phyloP scores from a whole-genome alignment of 345 rosid species.

The Syzygium jambos region DNA sequence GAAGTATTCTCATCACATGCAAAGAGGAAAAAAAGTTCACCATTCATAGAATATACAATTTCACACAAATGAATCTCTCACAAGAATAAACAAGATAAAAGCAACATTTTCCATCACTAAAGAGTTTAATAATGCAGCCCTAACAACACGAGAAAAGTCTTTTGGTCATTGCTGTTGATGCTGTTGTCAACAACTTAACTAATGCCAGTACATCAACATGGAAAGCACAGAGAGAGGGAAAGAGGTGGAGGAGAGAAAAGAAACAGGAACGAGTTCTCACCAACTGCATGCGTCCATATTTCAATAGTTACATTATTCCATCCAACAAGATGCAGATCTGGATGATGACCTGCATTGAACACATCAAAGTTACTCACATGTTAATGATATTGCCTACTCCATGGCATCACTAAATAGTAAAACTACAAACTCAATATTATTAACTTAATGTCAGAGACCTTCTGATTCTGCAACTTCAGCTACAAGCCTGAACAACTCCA shows the following conservation, averaged over 20 bases:
- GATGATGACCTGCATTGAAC: conserved; percentile 77
- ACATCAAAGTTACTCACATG: background rate
- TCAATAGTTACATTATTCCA: conserved; percentile 92
- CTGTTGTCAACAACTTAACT: background rate
- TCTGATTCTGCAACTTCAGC: conserved; percentile 82
- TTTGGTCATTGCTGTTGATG: background rate
- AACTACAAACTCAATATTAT: background rate
- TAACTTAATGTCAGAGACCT: conserved; percentile 26
- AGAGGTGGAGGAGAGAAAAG: background rate
- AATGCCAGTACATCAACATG: background rate
- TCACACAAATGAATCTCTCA: background rate
- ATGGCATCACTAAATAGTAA: background rate
- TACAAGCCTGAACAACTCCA: conserved; percentile 69
- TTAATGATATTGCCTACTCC: background rate
- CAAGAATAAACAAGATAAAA: background rate
- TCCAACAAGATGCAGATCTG: conserved; percentile 94
- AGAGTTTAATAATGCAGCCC: background rate
- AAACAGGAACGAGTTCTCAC: conserved; percentile 20
- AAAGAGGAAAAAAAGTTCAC: background rate
- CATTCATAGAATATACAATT: background rate
- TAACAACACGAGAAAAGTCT: background rate
- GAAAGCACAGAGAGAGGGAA: background rate
- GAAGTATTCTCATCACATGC: background rate
- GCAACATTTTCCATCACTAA: background rate
- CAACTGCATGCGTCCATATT: conserved; percentile 92